phyloP scores from a whole-genome alignment of 441 rosid genomes.

The Codiaeum variegatum region DNA sequence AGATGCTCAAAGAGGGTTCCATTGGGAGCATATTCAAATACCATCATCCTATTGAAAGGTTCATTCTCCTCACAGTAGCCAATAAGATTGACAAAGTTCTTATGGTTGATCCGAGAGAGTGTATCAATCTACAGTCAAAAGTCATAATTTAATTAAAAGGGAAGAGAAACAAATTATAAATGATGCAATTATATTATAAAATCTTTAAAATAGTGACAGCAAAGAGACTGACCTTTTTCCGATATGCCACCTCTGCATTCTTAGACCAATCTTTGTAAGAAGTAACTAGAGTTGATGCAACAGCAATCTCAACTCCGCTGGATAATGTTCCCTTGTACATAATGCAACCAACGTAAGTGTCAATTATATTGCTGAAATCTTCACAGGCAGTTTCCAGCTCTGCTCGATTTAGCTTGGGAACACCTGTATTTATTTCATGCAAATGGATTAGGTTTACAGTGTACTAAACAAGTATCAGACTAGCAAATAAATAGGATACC shows the following conservation, averaged over 20 bases:
- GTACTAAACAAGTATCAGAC: background rate
- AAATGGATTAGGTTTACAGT: background rate
- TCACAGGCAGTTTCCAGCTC: slow-evolving; percentile 91
- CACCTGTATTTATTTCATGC: slow-evolving; percentile 47
- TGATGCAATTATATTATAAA: too few relatives aligned
- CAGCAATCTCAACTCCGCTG: slow-evolving; percentile 87
- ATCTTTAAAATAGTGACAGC: background rate
- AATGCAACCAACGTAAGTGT: slow-evolving; percentile 39
- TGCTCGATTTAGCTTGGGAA: slow-evolving; percentile 79
- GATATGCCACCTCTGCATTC: slow-evolving; percentile 48
- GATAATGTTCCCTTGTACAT: slow-evolving; percentile 85
- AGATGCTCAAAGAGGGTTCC: slow-evolving; percentile 81
- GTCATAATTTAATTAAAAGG: background rate
- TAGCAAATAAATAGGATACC: background rate
- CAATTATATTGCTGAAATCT: slow-evolving; percentile 83
- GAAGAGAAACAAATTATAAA: slow-evolving; percentile 4
- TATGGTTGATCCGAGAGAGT: slow-evolving; percentile 72
- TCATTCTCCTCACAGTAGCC: slow-evolving; percentile 78
- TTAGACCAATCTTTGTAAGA: slow-evolving; percentile 60
- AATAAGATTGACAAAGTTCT: slow-evolving; percentile 85
- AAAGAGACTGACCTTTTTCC: slow-evolving; percentile 50
- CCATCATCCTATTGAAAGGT: slow-evolving; percentile 89
- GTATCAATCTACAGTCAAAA: slow-evolving; percentile 47
- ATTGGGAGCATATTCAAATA: slow-evolving; percentile 93
- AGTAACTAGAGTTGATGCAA: slow-evolving; percentile 42